Evolutionary conservation across 2,329 filamentous ascomycete genomes (phyloP), one percentile per base, ranked within the genome.

Genomic region (Fusarium sp.): DNA sequence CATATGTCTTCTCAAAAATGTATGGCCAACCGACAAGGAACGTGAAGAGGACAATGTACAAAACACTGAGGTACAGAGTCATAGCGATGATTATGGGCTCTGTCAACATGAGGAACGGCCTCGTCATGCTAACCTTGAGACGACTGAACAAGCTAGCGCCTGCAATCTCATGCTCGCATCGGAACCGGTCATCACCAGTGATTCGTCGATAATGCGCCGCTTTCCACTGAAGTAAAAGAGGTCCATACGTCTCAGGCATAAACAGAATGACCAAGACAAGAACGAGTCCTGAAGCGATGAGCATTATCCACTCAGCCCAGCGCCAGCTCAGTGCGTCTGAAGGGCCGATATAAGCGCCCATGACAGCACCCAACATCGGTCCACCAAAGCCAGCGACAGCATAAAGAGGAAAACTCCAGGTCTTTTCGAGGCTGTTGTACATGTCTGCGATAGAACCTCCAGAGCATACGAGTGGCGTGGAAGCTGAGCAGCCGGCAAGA

Each of bases 211-310:
- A 79, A 68, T 84, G 85, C 29, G 82, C 80, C 4, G 90, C 90
- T 73, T 91, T 92, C 66, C 83, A 83, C 59, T 87, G 84, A 32
- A 92, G 78, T 6, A 92, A 79, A 16, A 90, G 50, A 34, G 78
- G 79, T 4, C 76, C 85, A 68, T 91, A 92, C 0, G 90, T 92
- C 77, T 92, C 90, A 3, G 90, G 90, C 54, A 92, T 88, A 49
- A 90, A 82, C 18, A 89, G 73, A 25, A 88, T 74, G 34, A 92
- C 86, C 40, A 87, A 72, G n/a, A 82, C 76, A 25, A 91, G 82
- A 61, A 90, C 79, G 8, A 85, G 76, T 0, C 83, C 87, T 0
- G 89, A 84, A 83, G 89, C 89, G 53, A 92, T 91, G 32, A 91
- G 79, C 62, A 91, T 83, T 2, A 89, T 83, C 79, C 90, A 92